phyloP scores from a whole-genome alignment of 495 filamentous ascomycete genomes.

The Bacidia rubella region DNA sequence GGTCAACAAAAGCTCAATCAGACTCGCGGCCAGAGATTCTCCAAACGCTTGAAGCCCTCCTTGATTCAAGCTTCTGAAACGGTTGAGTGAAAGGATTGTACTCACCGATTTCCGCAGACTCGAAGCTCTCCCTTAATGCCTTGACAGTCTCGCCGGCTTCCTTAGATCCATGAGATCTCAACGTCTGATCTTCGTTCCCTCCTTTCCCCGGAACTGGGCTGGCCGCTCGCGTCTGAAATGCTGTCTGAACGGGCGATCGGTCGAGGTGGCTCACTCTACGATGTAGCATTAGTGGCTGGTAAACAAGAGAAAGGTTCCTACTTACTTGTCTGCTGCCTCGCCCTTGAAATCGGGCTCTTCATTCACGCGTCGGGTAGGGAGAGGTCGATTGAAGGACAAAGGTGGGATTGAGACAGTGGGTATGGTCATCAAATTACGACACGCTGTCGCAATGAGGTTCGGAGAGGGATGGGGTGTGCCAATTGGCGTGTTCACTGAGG shows the following conservation, averaged over 20 bases:
- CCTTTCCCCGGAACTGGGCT: background rate
- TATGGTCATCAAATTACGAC: background rate
- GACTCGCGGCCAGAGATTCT: no score
- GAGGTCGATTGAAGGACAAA: background rate
- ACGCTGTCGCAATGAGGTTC: background rate
- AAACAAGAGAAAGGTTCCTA: no score
- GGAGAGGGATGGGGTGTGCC: background rate
- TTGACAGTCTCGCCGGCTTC: background rate
- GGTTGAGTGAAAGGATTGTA: no score
- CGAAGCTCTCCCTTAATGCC: background rate
- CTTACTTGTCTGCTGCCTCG: background rate
- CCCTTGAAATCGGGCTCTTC: constrained; percentile 3
- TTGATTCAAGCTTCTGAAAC: no score
- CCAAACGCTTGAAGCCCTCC: no score
- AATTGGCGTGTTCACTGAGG: background rate
- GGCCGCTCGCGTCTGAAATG: background rate
- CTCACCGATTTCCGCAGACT: no score
- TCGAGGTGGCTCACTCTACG: background rate
- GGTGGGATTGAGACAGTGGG: background rate
- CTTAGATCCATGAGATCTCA: background rate
- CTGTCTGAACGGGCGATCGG: background rate
- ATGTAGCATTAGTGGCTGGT: no score
- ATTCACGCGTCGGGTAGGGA: background rate
- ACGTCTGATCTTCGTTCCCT: background rate
- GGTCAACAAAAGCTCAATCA: no score